Percentiles rank a stretch among this genome's conserved stretches.
Evolutionary conservation across 805 yeast species (phyloP).

Genomic region (Gaillardinia entomophila): DNA sequence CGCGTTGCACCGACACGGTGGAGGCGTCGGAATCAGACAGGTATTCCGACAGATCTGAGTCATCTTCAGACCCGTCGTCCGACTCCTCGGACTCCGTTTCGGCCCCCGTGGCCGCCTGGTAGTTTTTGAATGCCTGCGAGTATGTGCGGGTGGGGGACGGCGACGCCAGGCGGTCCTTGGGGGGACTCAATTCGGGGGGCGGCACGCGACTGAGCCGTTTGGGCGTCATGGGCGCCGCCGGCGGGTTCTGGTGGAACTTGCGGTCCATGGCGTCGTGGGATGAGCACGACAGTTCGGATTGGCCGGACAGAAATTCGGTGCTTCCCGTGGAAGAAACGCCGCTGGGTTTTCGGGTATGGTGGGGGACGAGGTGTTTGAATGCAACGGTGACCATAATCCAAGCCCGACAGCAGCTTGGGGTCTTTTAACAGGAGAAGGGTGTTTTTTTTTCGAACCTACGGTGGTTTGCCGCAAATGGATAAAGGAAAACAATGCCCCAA

Average conservation of each 20-base stretch:
- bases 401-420: too few relatives aligned
- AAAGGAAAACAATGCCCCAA: too few relatives aligned
- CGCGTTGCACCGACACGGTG: constrained; percentile 4
- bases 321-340: constrained; percentile 14
- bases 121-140: neutral
- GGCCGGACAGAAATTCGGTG: constrained; percentile 29
- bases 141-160: neutral
- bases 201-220: constrained; percentile 2
- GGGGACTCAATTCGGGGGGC: neutral
- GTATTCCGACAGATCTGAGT: constrained; percentile 6
- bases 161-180: neutral
- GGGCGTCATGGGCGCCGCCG: neutral
- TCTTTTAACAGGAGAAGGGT: constrained; percentile 20
- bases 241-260: neutral
- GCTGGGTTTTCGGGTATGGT: constrained; percentile 8
- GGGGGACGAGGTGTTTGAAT: constrained; percentile 4
- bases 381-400: constrained; percentile 9
- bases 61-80: constrained; percentile 5
- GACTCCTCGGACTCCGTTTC: constrained; percentile 6
- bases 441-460: neutral
- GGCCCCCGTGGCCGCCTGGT: neutral
- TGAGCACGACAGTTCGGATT: constrained; percentile 25
- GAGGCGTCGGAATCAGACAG: constrained; percentile 6
- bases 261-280: constrained; percentile 14
- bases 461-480: too few relatives aligned